phyloP scores from a whole-genome alignment of 441 rosid genomes.

The Croton laevigatus region DNA sequence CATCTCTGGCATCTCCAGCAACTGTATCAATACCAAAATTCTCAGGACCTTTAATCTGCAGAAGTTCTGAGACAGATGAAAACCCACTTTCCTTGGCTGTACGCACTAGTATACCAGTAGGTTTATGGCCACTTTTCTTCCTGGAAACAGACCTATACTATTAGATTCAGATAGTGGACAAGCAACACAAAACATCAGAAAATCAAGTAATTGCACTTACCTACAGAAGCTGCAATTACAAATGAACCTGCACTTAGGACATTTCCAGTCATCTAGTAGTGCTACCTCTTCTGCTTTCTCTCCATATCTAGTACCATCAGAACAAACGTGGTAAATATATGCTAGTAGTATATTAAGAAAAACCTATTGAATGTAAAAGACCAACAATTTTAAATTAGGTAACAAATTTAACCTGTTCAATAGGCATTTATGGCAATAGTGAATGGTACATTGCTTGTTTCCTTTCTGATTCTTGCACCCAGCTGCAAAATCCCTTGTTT shows the following conservation, averaged over 20 bases:
- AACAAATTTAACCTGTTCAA: slow-evolving; percentile 50
- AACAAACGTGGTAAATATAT: slow-evolving; percentile 4
- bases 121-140: slow-evolving; percentile 72
- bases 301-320: slow-evolving; percentile 52
- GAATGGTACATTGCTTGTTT: slow-evolving; percentile 47
- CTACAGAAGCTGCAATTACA: slow-evolving; percentile 89
- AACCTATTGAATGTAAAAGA: neutral
- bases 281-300: slow-evolving; percentile 69
- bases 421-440: slow-evolving; percentile 70
- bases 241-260: slow-evolving; percentile 82
- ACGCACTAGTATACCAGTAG: slow-evolving; percentile 65
- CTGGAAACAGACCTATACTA: slow-evolving; percentile 31
- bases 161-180: slow-evolving; percentile 11
- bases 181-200: slow-evolving; percentile 1
- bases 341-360: neutral
- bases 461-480: slow-evolving; percentile 47
- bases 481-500: slow-evolving; percentile 57
- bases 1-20: slow-evolving; percentile 23
- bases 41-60: slow-evolving; percentile 43
- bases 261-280: slow-evolving; percentile 49
- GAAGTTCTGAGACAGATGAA: slow-evolving; percentile 68
- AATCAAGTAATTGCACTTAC: slow-evolving; percentile 36
- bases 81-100: slow-evolving; percentile 67
- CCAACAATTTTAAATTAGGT: neutral
- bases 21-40: slow-evolving; percentile 30